Evolutionary conservation across 257 asterid genomes (phyloP), one percentile per base, ranked within the genome.

Genomic region (Marsdenia floribunda): DNA sequence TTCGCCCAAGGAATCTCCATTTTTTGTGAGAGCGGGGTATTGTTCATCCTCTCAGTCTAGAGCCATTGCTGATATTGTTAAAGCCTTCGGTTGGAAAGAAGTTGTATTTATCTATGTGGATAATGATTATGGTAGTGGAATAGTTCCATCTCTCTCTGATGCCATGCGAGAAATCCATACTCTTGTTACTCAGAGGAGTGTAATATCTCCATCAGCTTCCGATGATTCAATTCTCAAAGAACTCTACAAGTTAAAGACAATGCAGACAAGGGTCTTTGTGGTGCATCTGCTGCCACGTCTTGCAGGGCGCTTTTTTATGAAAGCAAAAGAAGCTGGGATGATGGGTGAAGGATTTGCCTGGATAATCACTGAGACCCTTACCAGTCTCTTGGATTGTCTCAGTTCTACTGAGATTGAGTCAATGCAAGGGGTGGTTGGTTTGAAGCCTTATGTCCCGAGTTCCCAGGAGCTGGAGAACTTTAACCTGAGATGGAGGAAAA

Each of bases 371-470:
- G 93, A 86, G 76, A 77, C 68, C 40, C 26, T 86, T 6, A 80
- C 89, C 2, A 84, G 85, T 82, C 54, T 77, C 19, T 76, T 86
- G 78, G 82, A 81, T 68, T 67, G 78, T 72, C 55, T 74, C 15
- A 81, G 82, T 77, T 54, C 76, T 22, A 71, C 57, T 3, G 81
- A 78, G 14, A 71, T 82, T 13, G 88, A 88, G 35, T 83, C 92
- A 5, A 84, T 88, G 88, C 89, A 86, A 69, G 92, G 92, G 49
- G 89, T 84, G 13, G 12, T 88, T 1, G 92, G 92, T 5, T 67
- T 88, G 82, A 86, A 76, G 79, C 81, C 86, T 61, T 64, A 81
- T 33, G 38, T 83, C 73, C 90, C 84, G 16, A 70, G 68, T 70
- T 74, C 89, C 26, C 57, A 6, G 7, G 71, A 78, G 57, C 71